Evolutionary conservation across 805 yeast genomes (phyloP).

Genomic region (Zygotorulaspora danielsina): DNA sequence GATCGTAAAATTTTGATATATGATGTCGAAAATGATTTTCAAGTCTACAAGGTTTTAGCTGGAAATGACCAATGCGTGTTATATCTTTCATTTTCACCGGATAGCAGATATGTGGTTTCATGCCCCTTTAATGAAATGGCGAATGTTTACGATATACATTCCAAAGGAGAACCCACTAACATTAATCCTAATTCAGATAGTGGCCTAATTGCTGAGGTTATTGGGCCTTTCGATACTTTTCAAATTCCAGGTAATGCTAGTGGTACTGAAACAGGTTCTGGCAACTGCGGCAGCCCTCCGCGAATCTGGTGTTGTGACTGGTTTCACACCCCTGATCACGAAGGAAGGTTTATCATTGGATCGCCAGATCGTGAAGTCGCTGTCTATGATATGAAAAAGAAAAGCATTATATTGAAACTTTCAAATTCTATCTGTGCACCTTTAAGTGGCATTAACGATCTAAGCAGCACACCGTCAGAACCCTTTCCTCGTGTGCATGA

Average conservation of each 20-base stretch:
- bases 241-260: slow-evolving; percentile 15
- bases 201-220: slow-evolving; percentile 25
- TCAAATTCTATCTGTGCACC: slow-evolving; percentile 22
- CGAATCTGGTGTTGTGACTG: slow-evolving; percentile 64
- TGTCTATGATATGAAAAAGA: slow-evolving; percentile 39
- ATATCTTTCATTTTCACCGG: slow-evolving; percentile 71
- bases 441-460: slow-evolving; percentile 4
- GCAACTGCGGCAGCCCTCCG: slow-evolving; percentile 18
- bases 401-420: slow-evolving; percentile 27
- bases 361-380: slow-evolving; percentile 68
- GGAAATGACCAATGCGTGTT: slow-evolving; percentile 54
- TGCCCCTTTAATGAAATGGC: slow-evolving; percentile 70
- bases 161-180: slow-evolving; percentile 31
- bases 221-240: slow-evolving; percentile 31
- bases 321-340: slow-evolving; percentile 46
- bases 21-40: slow-evolving; percentile 50
- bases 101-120: slow-evolving; percentile 60
- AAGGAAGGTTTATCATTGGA: slow-evolving; percentile 57
- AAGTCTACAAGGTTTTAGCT: slow-evolving; percentile 36
- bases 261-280: slow-evolving; percentile 5
- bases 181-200: slow-evolving; percentile 14
- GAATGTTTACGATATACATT: slow-evolving; percentile 59
- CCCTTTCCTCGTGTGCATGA: slow-evolving; percentile 57
- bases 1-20: slow-evolving; percentile 59
- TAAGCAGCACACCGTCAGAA: slow-evolving; percentile 14